Conservation (phyloP, 805 yeast species). For the Candida michaelii region DNA sequence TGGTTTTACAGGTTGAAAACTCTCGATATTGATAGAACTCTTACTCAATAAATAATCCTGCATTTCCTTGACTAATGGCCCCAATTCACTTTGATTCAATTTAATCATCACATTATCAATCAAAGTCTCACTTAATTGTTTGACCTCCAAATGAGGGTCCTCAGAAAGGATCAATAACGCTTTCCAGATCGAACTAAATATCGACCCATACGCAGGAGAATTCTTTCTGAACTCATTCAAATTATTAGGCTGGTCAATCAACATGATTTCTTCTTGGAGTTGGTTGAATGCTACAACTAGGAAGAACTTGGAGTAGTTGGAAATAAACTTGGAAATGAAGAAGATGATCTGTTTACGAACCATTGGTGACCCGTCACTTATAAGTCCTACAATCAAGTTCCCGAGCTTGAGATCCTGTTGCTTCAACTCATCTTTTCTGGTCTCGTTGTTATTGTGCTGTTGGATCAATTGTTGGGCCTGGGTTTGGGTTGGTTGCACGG, state of each 20-base stretch:
- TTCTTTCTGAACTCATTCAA: slow-evolving; percentile 64
- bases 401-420: slow-evolving; percentile 73
- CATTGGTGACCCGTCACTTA: slow-evolving; percentile 86
- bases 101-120: slow-evolving; percentile 70
- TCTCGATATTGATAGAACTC: slow-evolving; percentile 39
- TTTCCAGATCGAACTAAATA: slow-evolving; percentile 86
- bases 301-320: slow-evolving; percentile 69
- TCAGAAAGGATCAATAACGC: slow-evolving; percentile 74
- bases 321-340: slow-evolving; percentile 72
- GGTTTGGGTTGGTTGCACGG: slow-evolving; percentile 11
- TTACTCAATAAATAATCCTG: slow-evolving; percentile 61
- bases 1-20: slow-evolving; percentile 41
- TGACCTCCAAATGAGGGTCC: slow-evolving; percentile 86
- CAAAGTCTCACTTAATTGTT: slow-evolving; percentile 65
- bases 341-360: slow-evolving; percentile 84
- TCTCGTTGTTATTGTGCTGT: slow-evolving; percentile 22
- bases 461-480: slow-evolving; percentile 16
- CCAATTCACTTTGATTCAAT: slow-evolving; percentile 64
- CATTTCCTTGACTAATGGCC: slow-evolving; percentile 64
- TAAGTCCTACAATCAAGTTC: slow-evolving; percentile 59
- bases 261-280: slow-evolving; percentile 73
- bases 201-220: slow-evolving; percentile 83
- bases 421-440: slow-evolving; percentile 48
- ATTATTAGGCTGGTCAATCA: slow-evolving; percentile 62
- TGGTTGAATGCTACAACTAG: slow-evolving; percentile 85